A percentile compares a stretch with the other conserved stretches of the same genome.
Evolutionary conservation across 305 asterid species (phyloP).

Genomic region (Fraxinus albicans): DNA sequence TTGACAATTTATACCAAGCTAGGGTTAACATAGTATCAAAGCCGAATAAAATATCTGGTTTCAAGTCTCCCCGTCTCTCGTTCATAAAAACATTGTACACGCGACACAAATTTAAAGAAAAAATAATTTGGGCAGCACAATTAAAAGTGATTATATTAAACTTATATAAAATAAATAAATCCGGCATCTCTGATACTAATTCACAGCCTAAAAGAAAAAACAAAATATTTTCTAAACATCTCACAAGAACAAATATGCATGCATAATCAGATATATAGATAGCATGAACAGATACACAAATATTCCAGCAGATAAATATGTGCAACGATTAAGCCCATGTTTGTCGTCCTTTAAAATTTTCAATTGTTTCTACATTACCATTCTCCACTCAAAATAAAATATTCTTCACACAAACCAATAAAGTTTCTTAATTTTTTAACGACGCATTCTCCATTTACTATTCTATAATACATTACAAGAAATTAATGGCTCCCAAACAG

Average conservation of each 20-base stretch:
- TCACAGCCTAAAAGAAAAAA: neutral
- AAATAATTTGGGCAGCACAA: neutral
- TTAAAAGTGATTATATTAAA: no score
- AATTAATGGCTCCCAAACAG: no score
- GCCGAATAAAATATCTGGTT: neutral
- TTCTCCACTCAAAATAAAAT: no score
- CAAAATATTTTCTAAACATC: neutral
- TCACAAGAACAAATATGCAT: neutral
- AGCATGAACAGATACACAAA: neutral
- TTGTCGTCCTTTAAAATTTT: no score
- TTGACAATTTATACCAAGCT: neutral
- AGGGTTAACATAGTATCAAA: constrained; percentile 11
- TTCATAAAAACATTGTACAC: neutral
- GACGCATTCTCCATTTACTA: no score
- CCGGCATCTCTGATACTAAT: neutral
- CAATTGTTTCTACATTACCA: no score
- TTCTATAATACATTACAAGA: no score
- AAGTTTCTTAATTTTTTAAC: no score
- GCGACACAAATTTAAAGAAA: neutral
- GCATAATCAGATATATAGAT: neutral
- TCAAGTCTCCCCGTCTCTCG: neutral
- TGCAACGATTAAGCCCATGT: no score
- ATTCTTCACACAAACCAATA: no score
- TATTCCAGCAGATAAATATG: neutral
- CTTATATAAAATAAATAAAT: neutral